A percentile compares a stretch with the other conserved stretches of the same genome.
phyloP scores from a whole-genome alignment of 345 rosid species.

The Acer yangbiense region DNA sequence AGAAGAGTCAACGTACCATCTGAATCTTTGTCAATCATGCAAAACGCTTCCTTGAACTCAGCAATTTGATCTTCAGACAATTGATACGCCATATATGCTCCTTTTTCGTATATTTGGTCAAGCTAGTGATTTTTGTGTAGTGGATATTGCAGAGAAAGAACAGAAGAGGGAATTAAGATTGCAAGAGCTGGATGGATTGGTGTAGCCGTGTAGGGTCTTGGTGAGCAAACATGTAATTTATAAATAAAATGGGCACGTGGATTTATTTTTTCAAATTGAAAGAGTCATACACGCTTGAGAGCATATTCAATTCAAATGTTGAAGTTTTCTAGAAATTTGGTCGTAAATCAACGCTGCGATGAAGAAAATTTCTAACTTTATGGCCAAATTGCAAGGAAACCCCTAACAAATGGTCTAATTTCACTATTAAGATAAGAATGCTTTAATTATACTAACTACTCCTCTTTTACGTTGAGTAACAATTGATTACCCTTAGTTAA shows the following conservation, averaged over 20 bases:
- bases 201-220: background rate
- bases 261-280: background rate
- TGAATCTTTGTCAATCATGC: slow-evolving; percentile 52
- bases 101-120: background rate
- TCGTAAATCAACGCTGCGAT: slow-evolving; percentile 4
- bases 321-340: background rate
- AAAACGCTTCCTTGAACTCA: slow-evolving; percentile 58
- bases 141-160: background rate
- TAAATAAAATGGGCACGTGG: background rate
- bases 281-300: slow-evolving; percentile 22
- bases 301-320: slow-evolving; percentile 20
- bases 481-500: too few species aligned
- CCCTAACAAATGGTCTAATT: too few species aligned
- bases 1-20: slow-evolving; percentile 25
- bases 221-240: background rate
- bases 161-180: background rate
- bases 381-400: background rate
- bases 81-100: slow-evolving; percentile 38
- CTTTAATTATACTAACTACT: too few species aligned
- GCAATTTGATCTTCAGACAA: slow-evolving; percentile 50
- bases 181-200: background rate
- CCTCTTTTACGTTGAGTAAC: too few species aligned
- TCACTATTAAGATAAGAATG: too few species aligned
- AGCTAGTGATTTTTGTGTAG: background rate
- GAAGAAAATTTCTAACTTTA: background rate